These are phyloP conservation scores for Microsporum ferrugineum DNA, from an alignment of 2,329 filamentous ascomycete genomes.

Conservation along the genomic window DNA sequence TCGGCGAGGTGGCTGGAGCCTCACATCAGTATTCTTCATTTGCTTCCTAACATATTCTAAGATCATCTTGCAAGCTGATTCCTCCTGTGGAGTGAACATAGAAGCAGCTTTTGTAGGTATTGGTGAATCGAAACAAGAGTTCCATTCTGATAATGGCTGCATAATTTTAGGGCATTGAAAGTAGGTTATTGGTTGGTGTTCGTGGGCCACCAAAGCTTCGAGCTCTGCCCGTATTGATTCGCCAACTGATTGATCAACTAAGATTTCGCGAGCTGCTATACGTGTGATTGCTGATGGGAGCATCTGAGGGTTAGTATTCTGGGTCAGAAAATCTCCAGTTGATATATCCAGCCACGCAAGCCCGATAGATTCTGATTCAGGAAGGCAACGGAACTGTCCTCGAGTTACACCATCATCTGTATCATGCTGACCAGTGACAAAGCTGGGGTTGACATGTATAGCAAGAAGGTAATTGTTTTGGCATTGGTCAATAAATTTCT, in stretches of 20 bases:
- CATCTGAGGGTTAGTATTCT: constrained; percentile 57
- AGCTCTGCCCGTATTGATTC: constrained; percentile 50
- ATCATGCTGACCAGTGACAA: constrained; percentile 16
- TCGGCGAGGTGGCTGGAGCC: constrained; percentile 69
- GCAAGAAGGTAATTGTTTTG: constrained; percentile 87
- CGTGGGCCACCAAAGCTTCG: constrained; percentile 58
- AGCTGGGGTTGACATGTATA: constrained; percentile 48
- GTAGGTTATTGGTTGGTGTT: constrained; percentile 66
- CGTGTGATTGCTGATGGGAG: constrained; percentile 73
- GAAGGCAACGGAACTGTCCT: constrained; percentile 23
- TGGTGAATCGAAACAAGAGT: constrained; percentile 62
- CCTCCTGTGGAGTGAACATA: constrained; percentile 56
- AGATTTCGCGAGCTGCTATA: constrained; percentile 71
- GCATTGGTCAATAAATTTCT: constrained; percentile 91
- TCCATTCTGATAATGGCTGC: constrained; percentile 54
- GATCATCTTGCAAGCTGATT: constrained; percentile 66
- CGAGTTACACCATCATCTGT: constrained; percentile 11
- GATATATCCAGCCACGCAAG: constrained; percentile 92
- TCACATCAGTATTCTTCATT: constrained; percentile 64
- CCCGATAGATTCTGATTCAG: constrained; percentile 46
- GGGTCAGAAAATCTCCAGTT: constrained; percentile 87
- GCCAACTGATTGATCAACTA: constrained; percentile 57
- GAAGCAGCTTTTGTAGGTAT: constrained; percentile 44
- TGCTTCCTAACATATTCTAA: constrained; percentile 73
- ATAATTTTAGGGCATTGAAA: constrained; percentile 40